A percentile compares a stretch with the other conserved stretches of the same genome.
These are phyloP conservation scores for Paraphoma chrysanthemicola DNA, from an alignment of 2,329 filamentous ascomycete species.

Conservation along the genomic window DNA sequence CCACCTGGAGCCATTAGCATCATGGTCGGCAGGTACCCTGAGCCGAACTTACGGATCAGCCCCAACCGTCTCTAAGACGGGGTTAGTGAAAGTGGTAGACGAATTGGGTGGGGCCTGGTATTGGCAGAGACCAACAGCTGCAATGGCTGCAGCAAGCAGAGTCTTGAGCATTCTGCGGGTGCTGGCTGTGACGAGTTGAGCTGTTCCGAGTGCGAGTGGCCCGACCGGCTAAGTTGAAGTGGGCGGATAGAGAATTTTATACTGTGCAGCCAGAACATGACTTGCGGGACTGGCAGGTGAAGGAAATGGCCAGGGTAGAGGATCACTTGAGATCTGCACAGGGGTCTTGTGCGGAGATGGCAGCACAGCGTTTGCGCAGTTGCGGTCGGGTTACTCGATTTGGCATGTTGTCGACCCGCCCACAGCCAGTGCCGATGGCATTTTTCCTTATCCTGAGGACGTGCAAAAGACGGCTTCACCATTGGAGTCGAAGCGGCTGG, in stretches of 20 bases:
- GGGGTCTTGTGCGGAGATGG: no score
- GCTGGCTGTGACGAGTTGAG: background rate
- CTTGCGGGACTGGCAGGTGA: background rate
- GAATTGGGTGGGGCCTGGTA: conserved; percentile 14
- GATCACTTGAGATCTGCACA: background rate
- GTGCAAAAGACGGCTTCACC: no score
- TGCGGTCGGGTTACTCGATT: no score
- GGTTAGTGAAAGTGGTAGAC: conserved; percentile 56
- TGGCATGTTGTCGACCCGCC: no score
- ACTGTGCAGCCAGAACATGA: background rate
- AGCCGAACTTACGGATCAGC: conserved; percentile 51
- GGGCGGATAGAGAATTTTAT: background rate
- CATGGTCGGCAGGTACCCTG: background rate
- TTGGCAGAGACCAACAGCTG: conserved; percentile 25
- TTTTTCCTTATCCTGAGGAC: no score
- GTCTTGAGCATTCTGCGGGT: conserved; percentile 24
- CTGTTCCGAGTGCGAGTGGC: background rate
- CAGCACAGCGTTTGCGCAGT: no score
- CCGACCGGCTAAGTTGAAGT: background rate
- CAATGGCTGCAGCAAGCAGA: conserved; percentile 25
- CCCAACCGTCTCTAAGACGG: conserved; percentile 49
- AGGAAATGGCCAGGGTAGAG: background rate
- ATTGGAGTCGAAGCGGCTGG: background rate
- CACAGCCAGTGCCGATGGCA: no score
- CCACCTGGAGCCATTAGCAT: conserved; percentile 40